A percentile compares a stretch with the other conserved stretches of the same genome.
Evolutionary conservation across 352 stramenopile genomes (phyloP).

Genomic region (Phytophthora sp.): DNA sequence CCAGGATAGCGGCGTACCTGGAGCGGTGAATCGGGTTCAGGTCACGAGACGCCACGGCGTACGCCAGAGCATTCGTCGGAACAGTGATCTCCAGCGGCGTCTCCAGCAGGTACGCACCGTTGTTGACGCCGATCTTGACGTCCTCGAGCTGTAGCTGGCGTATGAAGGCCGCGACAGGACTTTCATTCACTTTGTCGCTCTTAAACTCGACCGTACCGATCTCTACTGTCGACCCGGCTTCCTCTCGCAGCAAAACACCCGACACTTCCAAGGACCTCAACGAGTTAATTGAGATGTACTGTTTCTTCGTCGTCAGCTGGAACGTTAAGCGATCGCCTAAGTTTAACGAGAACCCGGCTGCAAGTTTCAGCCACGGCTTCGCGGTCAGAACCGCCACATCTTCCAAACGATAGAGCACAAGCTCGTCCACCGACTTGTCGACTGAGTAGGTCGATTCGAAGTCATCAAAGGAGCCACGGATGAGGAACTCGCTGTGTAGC

Average conservation of each 20-base stretch:
- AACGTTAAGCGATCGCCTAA: constrained; percentile 64
- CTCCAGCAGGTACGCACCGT: constrained; percentile 71
- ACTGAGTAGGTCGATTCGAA: constrained; percentile 79
- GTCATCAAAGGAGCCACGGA: constrained; percentile 79
- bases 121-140: constrained; percentile 34
- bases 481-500: constrained; percentile 85
- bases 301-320: constrained; percentile 55
- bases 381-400: constrained; percentile 64
- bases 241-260: constrained; percentile 50
- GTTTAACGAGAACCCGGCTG: constrained; percentile 26
- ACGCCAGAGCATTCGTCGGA: constrained; percentile 63
- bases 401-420: constrained; percentile 46
- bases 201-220: constrained; percentile 44
- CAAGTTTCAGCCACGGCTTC: constrained; percentile 71
- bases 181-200: constrained; percentile 52
- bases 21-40: constrained; percentile 90
- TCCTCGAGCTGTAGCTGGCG: constrained; percentile 38
- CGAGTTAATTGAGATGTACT: constrained; percentile 51
- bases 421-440: constrained; percentile 46
- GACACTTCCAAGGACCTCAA: constrained; percentile 58
- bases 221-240: constrained; percentile 39
- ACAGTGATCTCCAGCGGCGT: constrained; percentile 73
- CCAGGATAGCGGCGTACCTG: constrained; percentile 71
- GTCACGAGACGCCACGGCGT: constrained; percentile 83
- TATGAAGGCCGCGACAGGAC: constrained; percentile 55